Conservation (phyloP, 208 protist genomes). For the Trypanosoma conorhini region DNA sequence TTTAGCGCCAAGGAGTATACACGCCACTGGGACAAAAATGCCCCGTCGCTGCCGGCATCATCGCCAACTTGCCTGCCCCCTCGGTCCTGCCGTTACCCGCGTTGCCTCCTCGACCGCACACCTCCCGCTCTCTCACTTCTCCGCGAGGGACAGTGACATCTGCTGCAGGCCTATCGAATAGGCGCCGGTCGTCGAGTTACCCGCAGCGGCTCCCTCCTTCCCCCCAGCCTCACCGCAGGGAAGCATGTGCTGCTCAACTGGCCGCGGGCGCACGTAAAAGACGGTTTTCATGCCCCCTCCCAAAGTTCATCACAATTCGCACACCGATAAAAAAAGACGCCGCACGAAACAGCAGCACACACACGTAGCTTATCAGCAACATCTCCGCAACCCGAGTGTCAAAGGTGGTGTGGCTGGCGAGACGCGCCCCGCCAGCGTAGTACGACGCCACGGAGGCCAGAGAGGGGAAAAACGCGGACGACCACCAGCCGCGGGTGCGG, state of each 20-base stretch:
- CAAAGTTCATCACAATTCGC: constrained; percentile 5
- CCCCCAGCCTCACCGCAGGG: background rate
- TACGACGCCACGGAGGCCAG: background rate
- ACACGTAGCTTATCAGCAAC: background rate
- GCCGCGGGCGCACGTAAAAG: constrained; percentile 11
- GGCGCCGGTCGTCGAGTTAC: background rate
- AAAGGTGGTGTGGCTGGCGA: constrained; percentile 4
- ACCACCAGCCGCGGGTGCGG: background rate
- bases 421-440: constrained; percentile 13
- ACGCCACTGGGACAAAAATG: no score
- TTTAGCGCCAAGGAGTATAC: background rate
- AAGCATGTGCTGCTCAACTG: no score
- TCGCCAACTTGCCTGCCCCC: no score
- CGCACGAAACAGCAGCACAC: constrained; percentile 11
- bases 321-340: constrained; percentile 5
- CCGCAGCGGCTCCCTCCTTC: background rate
- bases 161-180: background rate
- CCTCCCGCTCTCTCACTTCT: no score
- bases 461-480: background rate
- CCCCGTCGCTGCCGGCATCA: no score
- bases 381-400: background rate
- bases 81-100: no score
- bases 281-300: constrained; percentile 15
- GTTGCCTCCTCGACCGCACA: no score
- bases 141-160: no score